Conservation (phyloP, 768 basidiomycete species). For the Suillus lakei region DNA sequence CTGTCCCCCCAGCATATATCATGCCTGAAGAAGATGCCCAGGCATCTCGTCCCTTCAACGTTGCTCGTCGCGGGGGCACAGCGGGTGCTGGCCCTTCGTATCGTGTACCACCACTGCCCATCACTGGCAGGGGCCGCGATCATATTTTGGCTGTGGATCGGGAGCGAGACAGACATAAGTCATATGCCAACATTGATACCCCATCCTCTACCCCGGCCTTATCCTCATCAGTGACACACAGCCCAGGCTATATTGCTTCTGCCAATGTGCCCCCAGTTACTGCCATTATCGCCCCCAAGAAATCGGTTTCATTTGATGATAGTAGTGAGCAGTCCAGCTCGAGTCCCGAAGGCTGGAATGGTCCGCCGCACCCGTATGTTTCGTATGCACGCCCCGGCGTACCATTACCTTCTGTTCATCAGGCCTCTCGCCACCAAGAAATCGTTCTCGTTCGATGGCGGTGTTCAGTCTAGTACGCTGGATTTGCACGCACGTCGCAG, state of each 20-base stretch:
- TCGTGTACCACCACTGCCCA: constrained; percentile 45
- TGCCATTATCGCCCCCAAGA: constrained; percentile 27
- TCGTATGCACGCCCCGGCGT: not conserved
- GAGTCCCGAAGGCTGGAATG: constrained; percentile 20
- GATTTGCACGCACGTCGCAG: not conserved
- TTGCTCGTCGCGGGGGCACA: constrained; percentile 51
- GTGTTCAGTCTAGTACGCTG: not conserved
- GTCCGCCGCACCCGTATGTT: constrained; percentile 20
- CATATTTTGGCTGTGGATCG: constrained; percentile 28
- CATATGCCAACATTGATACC: not conserved
- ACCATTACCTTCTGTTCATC: not conserved
- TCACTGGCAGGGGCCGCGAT: constrained; percentile 27
- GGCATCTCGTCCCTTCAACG: constrained; percentile 43
- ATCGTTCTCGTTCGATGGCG: not conserved
- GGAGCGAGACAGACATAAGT: constrained; percentile 18
- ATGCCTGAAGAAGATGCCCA: constrained; percentile 48
- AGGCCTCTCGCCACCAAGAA: not conserved
- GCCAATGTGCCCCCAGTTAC: not conserved
- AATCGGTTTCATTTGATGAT: constrained; percentile 29
- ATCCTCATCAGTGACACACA: constrained; percentile 12
- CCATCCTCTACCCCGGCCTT: constrained; percentile 13
- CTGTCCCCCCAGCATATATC: no score
- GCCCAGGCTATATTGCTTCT: not conserved
- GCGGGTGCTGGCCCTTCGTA: constrained; percentile 52
- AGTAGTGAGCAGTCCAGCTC: constrained; percentile 26